phyloP scores from a whole-genome alignment of 768 basidiomycete genomes.

The Termitomyces sp. region DNA sequence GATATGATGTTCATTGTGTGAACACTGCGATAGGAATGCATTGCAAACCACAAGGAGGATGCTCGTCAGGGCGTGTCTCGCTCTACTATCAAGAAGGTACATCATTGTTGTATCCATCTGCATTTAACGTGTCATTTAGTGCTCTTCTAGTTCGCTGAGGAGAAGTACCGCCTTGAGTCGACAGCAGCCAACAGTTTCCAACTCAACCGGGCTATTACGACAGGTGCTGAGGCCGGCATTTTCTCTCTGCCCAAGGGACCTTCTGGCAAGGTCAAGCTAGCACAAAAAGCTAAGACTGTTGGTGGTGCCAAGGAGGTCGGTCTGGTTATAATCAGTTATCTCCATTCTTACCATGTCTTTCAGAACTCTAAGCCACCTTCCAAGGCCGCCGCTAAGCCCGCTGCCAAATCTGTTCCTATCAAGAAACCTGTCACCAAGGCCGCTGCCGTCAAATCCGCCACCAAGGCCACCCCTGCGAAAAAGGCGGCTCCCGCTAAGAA shows the following conservation, averaged over 20 bases:
- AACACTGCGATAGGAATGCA: conserved; percentile 57
- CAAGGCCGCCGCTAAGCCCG: conserved; percentile 30
- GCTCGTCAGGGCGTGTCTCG: conserved; percentile 74
- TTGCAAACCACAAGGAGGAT: conserved; percentile 61
- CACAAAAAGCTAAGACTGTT: conserved; percentile 42
- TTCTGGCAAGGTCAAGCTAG: conserved; percentile 65
- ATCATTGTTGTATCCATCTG: conserved; percentile 18
- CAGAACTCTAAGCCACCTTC: conserved; percentile 48
- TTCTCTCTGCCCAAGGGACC: conserved; percentile 40
- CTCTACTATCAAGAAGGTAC: conserved; percentile 76
- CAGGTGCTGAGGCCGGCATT: conserved; percentile 53
- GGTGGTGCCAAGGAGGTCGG: conserved; percentile 60
- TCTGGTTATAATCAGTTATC: conserved; percentile 3
- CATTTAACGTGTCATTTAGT: conserved; percentile 14
- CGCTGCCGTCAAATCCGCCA: conserved; percentile 17
- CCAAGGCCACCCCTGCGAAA: conserved; percentile 34
- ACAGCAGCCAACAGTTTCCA: conserved; percentile 64
- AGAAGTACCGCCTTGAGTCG: conserved; percentile 74
- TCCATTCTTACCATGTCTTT: conserved; percentile 4
- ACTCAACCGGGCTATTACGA: conserved; percentile 70
- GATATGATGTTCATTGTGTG: neutral
- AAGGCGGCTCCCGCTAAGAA: conserved; percentile 57
- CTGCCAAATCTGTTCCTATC: conserved; percentile 29
- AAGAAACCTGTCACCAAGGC: conserved; percentile 35
- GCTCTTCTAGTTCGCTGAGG: conserved; percentile 66